A percentile compares a stretch with the other conserved stretches of the same genome.
phyloP scores from a whole-genome alignment of 805 yeast genomes.

The Cyberlindnera maritima region DNA sequence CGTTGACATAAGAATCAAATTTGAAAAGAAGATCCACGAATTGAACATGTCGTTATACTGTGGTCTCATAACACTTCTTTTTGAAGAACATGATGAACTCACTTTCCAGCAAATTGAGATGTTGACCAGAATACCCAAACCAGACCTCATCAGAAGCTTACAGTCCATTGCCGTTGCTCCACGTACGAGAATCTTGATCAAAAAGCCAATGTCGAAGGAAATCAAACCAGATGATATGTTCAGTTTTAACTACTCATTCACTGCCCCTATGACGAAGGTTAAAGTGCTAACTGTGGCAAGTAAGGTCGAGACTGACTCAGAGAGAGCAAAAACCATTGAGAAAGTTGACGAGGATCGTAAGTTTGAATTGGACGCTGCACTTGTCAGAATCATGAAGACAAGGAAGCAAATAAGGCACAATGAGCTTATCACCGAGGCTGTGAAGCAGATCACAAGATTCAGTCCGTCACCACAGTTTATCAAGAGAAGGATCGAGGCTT shows the following conservation, averaged over 20 bases:
- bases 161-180: slow-evolving; percentile 86
- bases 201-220: slow-evolving; percentile 72
- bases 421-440: slow-evolving; percentile 63
- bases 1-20: slow-evolving; percentile 72
- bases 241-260: slow-evolving; percentile 63
- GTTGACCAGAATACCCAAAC: slow-evolving; percentile 67
- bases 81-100: slow-evolving; percentile 53
- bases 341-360: slow-evolving; percentile 60
- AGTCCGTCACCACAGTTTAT: slow-evolving; percentile 65
- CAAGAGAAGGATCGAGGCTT: slow-evolving; percentile 68
- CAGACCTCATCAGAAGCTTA: slow-evolving; percentile 72
- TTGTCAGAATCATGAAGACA: slow-evolving; percentile 85
- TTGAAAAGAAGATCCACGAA: slow-evolving; percentile 68
- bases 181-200: slow-evolving; percentile 68
- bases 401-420: slow-evolving; percentile 59
- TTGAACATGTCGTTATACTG: slow-evolving; percentile 79
- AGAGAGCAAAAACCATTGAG: slow-evolving; percentile 45
- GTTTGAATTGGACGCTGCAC: slow-evolving; percentile 76
- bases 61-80: slow-evolving; percentile 73
- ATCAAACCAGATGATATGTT: slow-evolving; percentile 64
- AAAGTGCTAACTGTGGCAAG: slow-evolving; percentile 64
- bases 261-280: slow-evolving; percentile 63
- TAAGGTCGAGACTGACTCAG: slow-evolving; percentile 46
- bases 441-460: slow-evolving; percentile 63
- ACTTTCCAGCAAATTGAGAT: slow-evolving; percentile 61